phyloP scores from a whole-genome alignment of 2,329 filamentous ascomycete species.

The Diaporthe citriasiana region DNA sequence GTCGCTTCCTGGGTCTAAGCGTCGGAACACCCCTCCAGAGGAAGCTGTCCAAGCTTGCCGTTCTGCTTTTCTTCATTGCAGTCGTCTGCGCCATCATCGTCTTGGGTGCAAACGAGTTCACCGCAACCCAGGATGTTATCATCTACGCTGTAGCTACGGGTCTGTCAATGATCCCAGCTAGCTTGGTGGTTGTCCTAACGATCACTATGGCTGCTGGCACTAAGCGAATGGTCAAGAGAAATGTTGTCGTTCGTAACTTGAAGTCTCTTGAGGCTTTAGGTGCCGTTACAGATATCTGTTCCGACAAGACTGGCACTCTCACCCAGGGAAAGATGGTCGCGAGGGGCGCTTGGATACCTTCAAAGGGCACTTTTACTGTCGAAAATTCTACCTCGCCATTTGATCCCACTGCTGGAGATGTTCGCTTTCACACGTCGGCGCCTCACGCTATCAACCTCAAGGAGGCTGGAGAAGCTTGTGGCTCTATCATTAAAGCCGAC shows the following conservation, averaged over 20 bases:
- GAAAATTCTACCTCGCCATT: constrained; percentile 68
- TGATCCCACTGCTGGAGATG: constrained; percentile 67
- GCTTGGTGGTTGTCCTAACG: constrained; percentile 75
- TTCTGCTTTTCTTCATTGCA: constrained; percentile 73
- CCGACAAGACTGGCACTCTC: constrained; percentile 76
- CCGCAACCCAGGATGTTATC: constrained; percentile 67
- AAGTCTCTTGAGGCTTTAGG: constrained; percentile 69
- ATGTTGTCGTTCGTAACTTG: constrained; percentile 71
- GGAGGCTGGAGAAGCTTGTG: background rate
- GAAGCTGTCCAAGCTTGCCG: constrained; percentile 74
- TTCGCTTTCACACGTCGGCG: background rate
- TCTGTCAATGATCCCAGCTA: constrained; percentile 73
- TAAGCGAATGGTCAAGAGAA: constrained; percentile 57
- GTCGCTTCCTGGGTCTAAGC: constrained; percentile 74
- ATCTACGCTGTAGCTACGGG: constrained; percentile 74
- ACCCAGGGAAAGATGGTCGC: constrained; percentile 76
- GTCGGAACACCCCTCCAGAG: constrained; percentile 77
- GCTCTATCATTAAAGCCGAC: background rate
- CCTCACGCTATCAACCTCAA: constrained; percentile 13
- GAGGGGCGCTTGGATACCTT: constrained; percentile 71
- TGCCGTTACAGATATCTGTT: constrained; percentile 70
- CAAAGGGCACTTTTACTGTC: constrained; percentile 67
- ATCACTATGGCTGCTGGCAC: constrained; percentile 77
- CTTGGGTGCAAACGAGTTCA: constrained; percentile 70
- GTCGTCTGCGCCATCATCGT: constrained; percentile 76